Percentiles rank a stretch among this genome's conserved stretches.
phyloP scores from a whole-genome alignment of 345 rosid species.

The Triadica sebifera region DNA sequence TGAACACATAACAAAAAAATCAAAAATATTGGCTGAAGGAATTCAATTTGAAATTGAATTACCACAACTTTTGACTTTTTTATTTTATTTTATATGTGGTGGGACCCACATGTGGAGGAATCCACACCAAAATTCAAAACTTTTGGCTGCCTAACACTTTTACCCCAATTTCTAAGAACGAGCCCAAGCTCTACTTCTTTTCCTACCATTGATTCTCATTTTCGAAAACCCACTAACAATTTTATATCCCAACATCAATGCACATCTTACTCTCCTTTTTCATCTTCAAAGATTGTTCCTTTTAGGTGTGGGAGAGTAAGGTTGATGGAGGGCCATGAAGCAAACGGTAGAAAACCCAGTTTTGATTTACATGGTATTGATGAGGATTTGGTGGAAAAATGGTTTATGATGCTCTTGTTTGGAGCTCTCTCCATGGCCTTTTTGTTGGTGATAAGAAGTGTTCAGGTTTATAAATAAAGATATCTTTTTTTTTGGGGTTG shows the following conservation, averaged over 20 bases:
- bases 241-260: background rate
- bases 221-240: background rate
- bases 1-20: too few species aligned
- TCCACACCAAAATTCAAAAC: too few species aligned
- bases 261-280: background rate
- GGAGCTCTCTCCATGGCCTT: slow-evolving; percentile 95
- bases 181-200: background rate
- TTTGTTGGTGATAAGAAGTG: slow-evolving; percentile 77
- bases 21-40: too few species aligned
- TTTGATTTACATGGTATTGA: slow-evolving; percentile 51
- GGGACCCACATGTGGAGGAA: too few species aligned
- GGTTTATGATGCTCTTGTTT: slow-evolving; percentile 89
- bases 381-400: slow-evolving; percentile 61
- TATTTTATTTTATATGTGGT: too few species aligned
- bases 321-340: slow-evolving; percentile 43
- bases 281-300: slow-evolving; percentile 24
- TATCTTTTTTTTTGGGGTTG: background rate
- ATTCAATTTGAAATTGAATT: too few species aligned
- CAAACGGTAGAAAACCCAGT: slow-evolving; percentile 19
- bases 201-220: background rate
- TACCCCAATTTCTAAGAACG: background rate
- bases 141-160: too few species aligned
- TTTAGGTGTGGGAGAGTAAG: slow-evolving; percentile 40
- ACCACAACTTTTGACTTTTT: too few species aligned
- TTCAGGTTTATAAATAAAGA: slow-evolving; percentile 41